Base-by-base conservation (phyloP, 2,329 filamentous ascomycete genomes). In the Aspergillus clavatus region DNA sequence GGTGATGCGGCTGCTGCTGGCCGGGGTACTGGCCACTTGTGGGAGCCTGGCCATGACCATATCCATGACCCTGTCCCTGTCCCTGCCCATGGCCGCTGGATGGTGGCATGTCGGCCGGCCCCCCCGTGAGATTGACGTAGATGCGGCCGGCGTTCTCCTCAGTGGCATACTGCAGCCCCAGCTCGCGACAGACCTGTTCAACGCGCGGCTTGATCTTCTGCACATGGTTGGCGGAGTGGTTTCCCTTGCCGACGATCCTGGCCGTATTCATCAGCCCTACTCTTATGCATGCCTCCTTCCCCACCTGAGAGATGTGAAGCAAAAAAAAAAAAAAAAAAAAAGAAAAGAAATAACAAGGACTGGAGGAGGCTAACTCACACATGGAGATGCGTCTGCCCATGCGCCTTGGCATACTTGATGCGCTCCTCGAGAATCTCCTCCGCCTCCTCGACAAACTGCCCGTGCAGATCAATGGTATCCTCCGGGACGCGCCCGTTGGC, bases 151-250 rank as follows among this genome's bases (percentile, higher is more conserved):
- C 86, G 57, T 98, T 97, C 39, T 86, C 84, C 72, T 97, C 93
- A 1, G 89, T 94, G 45, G 78, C 71, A 68, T 86, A 96, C 58
- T 89, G 79, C 43, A 98, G 74, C 0, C 90, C 88, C 36, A 95
- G 70, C 65, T 96, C 86, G 39, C 75, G 79, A 68, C 91, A 95
- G 39, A 97, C 76, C 64, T 87, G 78, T 72, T 97, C 90, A 35
- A 97, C 89, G 50, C 87, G 79, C n/a, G 93, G 93, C 72, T 95
- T 96, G 68, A 98, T 83, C 76, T 93, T 96, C 69, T 95, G 89
- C 19, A 97, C 78, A 60, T 93, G 86, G 54, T 83, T 80, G 7
- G 72, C 74, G 40, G 83, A 88, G 72, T 98, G 93, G 66, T 94
- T 93, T 3, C 93, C 93, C 70, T 91, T 95, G 61, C 93, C 93